Base-by-base conservation (phyloP, 148 eudicot genomes). In the Dianthus caryophyllus region DNA sequence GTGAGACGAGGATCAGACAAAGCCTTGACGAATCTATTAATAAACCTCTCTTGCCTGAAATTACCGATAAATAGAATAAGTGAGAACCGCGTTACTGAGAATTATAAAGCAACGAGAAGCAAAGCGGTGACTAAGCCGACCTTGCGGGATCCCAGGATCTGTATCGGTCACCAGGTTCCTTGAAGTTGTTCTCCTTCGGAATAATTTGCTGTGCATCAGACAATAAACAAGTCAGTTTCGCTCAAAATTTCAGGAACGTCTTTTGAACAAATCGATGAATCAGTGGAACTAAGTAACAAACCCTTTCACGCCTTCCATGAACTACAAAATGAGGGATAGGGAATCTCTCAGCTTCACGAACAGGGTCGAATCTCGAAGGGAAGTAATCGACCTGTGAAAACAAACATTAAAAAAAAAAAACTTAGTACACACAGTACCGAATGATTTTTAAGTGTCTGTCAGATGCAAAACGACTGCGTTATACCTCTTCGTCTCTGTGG, bases 401-500 rank as follows among this genome's bases (percentile, higher is more conserved):
- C 54, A 31, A 70, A 69, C 33, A 17, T 64, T 62, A 64, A 41
- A 1, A 54, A 54, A 12, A 20, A 1, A 64, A 21, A 25, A 9
- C 18, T 20, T 20, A 64, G 69, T 11, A 66, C 31, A 66, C 31
- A 64, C 5, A 13, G 7, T 15, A 60, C 7, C 41, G 9, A 39
- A 25, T 16, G 29, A 26, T 29, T 33, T 41, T 11, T 6, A 47
- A 26, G 12, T 39, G 43, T 21, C 44, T 62, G 13, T 13, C 38
- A 25, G 10, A 50, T 14, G 24, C 6, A 11, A 11, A 20, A 41
- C 44, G 12, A 41, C 21, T 16, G 2, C 12, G 6, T 18, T 20
- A 24, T 79, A 91, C 98, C 94, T 92, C 98, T 81, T 92, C 98
- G 79, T 92, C 94, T 75, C 98, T 79, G 77, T 85, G 91, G 86